phyloP scores from a whole-genome alignment of 2,329 filamentous ascomycete species.

The Colletotrichum horii region DNA sequence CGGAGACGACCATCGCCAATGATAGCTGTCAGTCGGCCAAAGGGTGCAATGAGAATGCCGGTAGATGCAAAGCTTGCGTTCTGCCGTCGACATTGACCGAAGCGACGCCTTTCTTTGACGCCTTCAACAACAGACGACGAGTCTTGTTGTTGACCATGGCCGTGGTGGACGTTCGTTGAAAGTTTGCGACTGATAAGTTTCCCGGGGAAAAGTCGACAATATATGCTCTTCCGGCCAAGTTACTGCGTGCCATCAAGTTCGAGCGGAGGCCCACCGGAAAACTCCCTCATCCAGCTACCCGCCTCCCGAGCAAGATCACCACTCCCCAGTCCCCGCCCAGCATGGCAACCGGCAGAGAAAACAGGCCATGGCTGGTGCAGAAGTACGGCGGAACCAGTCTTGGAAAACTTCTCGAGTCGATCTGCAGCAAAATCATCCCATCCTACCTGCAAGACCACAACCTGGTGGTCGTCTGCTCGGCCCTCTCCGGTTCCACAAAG shows the following conservation, averaged over 20 bases:
- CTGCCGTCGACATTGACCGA: not conserved
- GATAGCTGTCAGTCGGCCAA: not conserved
- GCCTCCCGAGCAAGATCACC: not conserved
- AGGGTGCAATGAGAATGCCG: not conserved
- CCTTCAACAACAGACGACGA: not conserved
- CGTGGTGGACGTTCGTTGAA: not conserved
- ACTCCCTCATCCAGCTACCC: not conserved
- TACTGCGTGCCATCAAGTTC: not conserved
- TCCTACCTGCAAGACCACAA: slow-evolving; percentile 56
- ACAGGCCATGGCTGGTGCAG: slow-evolving; percentile 80
- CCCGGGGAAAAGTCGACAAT: not conserved
- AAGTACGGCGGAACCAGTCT: slow-evolving; percentile 97
- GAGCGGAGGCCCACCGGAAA: not conserved
- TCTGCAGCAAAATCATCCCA: slow-evolving; percentile 34
- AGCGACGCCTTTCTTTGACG: not conserved
- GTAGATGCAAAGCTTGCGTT: not conserved
- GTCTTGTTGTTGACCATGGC: not conserved
- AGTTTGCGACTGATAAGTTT: not conserved
- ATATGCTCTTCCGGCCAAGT: not conserved
- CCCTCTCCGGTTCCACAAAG: slow-evolving; percentile 91
- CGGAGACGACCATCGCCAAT: not conserved
- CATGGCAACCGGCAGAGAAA: slow-evolving; percentile 32
- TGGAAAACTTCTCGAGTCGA: slow-evolving; percentile 84
- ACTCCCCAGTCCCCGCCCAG: not conserved
- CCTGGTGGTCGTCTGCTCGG: slow-evolving; percentile 93